Percentiles rank a stretch among this genome's conserved stretches.
Conservation (phyloP, 352 stramenopile species). For the Pilasporangium apinafurcum region DNA sequence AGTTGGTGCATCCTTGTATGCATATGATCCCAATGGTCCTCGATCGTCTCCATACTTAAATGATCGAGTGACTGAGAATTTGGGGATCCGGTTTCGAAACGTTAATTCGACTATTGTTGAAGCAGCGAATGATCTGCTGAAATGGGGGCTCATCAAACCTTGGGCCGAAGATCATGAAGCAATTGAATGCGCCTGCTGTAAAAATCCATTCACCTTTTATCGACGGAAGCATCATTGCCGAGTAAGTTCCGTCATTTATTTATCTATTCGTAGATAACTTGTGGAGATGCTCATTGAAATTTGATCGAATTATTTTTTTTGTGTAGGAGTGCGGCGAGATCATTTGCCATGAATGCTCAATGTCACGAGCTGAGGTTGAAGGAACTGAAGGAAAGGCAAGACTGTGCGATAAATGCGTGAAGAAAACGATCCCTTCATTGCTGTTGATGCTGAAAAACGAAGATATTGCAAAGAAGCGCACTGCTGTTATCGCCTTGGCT, state of each 20-base stretch:
- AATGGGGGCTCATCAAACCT: conserved; percentile 83
- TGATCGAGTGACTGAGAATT: conserved; percentile 73
- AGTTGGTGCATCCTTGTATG: conserved; percentile 72
- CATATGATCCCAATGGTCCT: conserved; percentile 41
- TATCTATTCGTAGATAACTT: background rate
- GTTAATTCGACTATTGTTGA: conserved; percentile 65
- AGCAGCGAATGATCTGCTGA: conserved; percentile 76
- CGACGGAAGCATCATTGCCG: conserved; percentile 79
- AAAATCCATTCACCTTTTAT: conserved; percentile 78
- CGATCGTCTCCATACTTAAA: conserved; percentile 73
- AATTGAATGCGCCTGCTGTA: conserved; percentile 64
- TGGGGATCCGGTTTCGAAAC: conserved; percentile 73
- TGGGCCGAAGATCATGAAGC: conserved; percentile 86
- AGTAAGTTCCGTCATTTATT: too few species aligned
- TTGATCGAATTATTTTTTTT: background rate
- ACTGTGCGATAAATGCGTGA: conserved; percentile 81
- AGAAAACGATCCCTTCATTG: conserved; percentile 67
- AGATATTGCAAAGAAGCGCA: conserved; percentile 52
- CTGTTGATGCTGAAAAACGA: conserved; percentile 50
- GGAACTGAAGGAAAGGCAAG: conserved; percentile 69
- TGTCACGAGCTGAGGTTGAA: conserved; percentile 81
- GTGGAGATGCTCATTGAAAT: background rate
- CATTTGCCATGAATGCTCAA: conserved; percentile 82
- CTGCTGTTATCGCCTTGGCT: conserved; percentile 68
- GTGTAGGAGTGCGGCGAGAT: conserved; percentile 80